A percentile compares a stretch with the other conserved stretches of the same genome.
These are phyloP conservation scores for Eutypa lata DNA, from an alignment of 2,329 filamentous ascomycete genomes.

Conservation along the genomic window DNA sequence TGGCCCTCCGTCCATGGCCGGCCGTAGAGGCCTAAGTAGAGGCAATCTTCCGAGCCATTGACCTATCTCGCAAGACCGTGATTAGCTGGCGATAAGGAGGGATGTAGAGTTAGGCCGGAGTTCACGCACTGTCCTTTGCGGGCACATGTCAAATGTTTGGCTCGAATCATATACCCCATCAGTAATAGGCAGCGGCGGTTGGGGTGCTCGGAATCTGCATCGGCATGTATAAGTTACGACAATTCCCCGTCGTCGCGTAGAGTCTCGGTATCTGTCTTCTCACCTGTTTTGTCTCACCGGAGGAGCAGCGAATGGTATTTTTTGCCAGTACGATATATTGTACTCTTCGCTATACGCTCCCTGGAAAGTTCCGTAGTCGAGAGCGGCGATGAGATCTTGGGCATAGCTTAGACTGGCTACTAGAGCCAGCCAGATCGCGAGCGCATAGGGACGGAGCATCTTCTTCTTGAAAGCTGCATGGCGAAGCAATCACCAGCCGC, in stretches of 20 bases:
- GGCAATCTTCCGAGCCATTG: slow-evolving; percentile 57
- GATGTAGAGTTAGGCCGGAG: neutral
- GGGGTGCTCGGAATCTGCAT: slow-evolving; percentile 54
- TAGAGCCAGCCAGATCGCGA: neutral
- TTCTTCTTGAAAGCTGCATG: neutral
- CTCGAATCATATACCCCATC: slow-evolving; percentile 53
- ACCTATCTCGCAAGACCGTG: slow-evolving; percentile 22
- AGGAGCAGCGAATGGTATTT: slow-evolving; percentile 59
- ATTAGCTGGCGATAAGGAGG: neutral
- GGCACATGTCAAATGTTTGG: slow-evolving; percentile 55
- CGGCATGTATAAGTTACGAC: no score
- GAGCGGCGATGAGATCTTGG: slow-evolving; percentile 32
- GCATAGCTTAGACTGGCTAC: slow-evolving; percentile 3
- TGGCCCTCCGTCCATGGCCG: slow-evolving; percentile 47
- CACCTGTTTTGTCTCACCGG: slow-evolving; percentile 49
- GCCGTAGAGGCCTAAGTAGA: slow-evolving; percentile 59
- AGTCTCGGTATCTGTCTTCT: no score
- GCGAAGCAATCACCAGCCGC: neutral
- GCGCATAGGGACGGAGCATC: neutral
- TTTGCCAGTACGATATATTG: slow-evolving; percentile 58
- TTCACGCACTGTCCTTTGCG: slow-evolving; percentile 47
- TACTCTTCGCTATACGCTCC: slow-evolving; percentile 49
- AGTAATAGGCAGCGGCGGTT: slow-evolving; percentile 49
- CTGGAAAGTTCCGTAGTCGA: slow-evolving; percentile 50
- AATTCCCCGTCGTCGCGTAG: no score